Percentiles rank a stretch among this genome's conserved stretches.
Evolutionary conservation across 192 early-diverging fungal genomes (phyloP).

Genomic region (Kappamyces sp.): DNA sequence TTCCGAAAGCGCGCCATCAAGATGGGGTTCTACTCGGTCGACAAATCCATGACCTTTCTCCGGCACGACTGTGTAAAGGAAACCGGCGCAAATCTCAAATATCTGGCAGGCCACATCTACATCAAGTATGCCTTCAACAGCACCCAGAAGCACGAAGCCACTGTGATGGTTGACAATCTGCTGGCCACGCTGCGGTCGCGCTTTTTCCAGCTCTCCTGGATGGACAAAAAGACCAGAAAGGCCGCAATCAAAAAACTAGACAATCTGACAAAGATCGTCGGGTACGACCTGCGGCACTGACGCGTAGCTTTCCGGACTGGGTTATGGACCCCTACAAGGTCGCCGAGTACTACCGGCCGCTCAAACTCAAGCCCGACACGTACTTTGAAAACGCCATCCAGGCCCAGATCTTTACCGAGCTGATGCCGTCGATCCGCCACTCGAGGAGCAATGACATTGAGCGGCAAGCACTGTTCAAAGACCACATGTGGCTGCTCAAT

Average conservation of each 20-base stretch:
- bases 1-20: constrained; percentile 4
- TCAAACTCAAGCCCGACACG: constrained; percentile 34
- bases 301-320: constrained; percentile 29
- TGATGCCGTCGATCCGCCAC: constrained; percentile 32
- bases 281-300: constrained; percentile 25
- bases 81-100: constrained; percentile 29
- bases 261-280: constrained; percentile 54
- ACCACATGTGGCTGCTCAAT: constrained; percentile 38
- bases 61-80: constrained; percentile 32
- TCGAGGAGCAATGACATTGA: constrained; percentile 1
- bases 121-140: constrained; percentile 43
- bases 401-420: constrained; percentile 33
- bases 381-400: constrained; percentile 62
- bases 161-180: constrained; percentile 33
- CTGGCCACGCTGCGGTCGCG: constrained; percentile 35
- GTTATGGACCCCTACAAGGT: constrained; percentile 52
- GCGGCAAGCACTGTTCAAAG: constrained; percentile 32
- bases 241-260: constrained; percentile 55
- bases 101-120: constrained; percentile 37
- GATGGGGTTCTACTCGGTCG: constrained; percentile 11
- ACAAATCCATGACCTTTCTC: constrained; percentile 18
- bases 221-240: constrained; percentile 46
- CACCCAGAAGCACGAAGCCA: constrained; percentile 33
- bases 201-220: constrained; percentile 46
- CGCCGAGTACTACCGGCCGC: constrained; percentile 43